Evolutionary conservation across 1,284 basidiomycete genomes (phyloP).

Genomic region (Phylloboletellus chloephorus): DNA sequence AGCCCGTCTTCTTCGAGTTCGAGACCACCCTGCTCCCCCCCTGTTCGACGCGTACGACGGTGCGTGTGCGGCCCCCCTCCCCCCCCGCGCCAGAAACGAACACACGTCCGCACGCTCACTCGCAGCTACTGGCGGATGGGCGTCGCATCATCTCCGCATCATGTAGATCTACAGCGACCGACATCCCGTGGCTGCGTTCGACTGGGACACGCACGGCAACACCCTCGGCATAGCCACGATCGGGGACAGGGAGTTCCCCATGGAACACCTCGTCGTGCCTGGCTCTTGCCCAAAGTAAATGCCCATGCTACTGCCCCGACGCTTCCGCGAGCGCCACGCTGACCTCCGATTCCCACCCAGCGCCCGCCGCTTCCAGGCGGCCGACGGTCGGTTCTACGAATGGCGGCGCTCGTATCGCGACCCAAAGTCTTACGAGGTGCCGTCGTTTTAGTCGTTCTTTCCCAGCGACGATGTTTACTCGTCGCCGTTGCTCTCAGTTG

Average conservation of each 20-base stretch:
- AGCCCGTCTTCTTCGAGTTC: conserved; percentile 60
- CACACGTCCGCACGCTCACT: too few relatives aligned
- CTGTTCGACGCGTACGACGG: conserved; percentile 45
- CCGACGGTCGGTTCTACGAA: conserved; percentile 51
- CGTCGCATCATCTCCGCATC: conserved; percentile 4
- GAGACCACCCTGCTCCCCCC: conserved; percentile 41
- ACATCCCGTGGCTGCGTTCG: conserved; percentile 51
- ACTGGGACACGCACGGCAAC: conserved; percentile 51
- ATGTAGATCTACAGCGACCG: conserved; percentile 46
- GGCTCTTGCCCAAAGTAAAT: conserved; percentile 46
- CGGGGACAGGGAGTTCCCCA: conserved; percentile 49
- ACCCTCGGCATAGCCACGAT: conserved; percentile 55
- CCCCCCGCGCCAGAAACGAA: too few relatives aligned
- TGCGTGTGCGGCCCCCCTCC: conserved; percentile 31
- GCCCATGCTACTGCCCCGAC: neutral
- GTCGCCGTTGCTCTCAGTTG: conserved; percentile 34
- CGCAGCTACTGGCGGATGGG: conserved; percentile 6
- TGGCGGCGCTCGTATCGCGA: conserved; percentile 51
- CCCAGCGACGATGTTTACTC: neutral
- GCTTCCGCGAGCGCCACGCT: conserved; percentile 2
- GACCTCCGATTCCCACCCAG: conserved; percentile 38
- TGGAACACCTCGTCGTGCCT: conserved; percentile 55
- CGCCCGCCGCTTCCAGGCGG: conserved; percentile 52
- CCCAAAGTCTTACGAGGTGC: conserved; percentile 52
- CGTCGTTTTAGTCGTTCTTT: conserved; percentile 16